Conservation (phyloP, 352 stramenopile species). For the Pythium rhizo-oryzae region DNA sequence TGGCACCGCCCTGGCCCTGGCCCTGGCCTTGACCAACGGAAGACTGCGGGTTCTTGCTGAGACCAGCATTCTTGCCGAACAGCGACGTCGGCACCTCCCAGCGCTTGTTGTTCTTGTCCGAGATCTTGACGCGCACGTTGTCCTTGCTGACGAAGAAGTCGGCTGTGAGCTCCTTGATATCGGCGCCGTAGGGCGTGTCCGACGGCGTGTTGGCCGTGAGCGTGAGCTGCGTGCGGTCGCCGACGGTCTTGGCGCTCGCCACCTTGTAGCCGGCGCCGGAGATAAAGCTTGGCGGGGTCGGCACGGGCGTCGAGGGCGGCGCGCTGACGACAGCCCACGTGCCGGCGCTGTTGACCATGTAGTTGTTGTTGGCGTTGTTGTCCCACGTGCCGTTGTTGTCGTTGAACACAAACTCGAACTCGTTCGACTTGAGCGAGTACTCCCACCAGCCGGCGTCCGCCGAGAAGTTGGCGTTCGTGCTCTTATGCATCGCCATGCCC, state of each 20-base stretch:
- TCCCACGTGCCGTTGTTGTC: constrained; percentile 45
- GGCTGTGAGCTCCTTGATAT: constrained; percentile 46
- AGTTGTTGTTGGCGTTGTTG: constrained; percentile 51
- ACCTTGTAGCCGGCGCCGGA: constrained; percentile 39
- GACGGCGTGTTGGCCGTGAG: constrained; percentile 35
- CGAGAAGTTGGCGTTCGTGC: constrained; percentile 29
- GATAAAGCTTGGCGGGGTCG: constrained; percentile 32
- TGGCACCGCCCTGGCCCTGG: constrained; percentile 8
- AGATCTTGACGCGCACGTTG: constrained; percentile 54
- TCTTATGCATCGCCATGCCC: constrained; percentile 28
- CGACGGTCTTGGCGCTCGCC: constrained; percentile 31
- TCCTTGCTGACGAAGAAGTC: constrained; percentile 43
- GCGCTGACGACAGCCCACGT: constrained; percentile 45
- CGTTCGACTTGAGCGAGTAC: constrained; percentile 36
- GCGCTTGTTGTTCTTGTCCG: constrained; percentile 48
- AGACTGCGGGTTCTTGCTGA: constrained; percentile 1
- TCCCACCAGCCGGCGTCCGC: constrained; percentile 39
- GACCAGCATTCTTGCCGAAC: too few species aligned
- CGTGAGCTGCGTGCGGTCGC: constrained; percentile 38
- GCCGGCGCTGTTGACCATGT: constrained; percentile 37
- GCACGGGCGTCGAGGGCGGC: constrained; percentile 24
- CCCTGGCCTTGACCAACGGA: neutral
- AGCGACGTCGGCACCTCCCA: constrained; percentile 46
- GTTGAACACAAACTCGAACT: constrained; percentile 56
- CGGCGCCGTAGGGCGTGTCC: constrained; percentile 26